phyloP scores from a whole-genome alignment of 768 basidiomycete species.

The Coprinopsis cinerea region DNA sequence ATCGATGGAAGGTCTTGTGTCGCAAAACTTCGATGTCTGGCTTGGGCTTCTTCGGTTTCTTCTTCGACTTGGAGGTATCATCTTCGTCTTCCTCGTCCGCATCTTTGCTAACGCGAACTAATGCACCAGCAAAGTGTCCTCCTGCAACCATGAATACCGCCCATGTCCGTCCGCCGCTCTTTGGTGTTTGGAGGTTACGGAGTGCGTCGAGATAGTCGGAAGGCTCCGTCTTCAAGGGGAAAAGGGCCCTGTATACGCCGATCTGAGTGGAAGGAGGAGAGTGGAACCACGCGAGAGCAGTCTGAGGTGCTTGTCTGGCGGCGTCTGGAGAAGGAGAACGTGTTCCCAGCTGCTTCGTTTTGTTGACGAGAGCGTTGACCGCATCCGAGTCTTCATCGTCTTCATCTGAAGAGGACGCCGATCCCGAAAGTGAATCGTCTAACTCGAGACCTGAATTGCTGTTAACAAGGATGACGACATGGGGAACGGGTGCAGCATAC shows the following conservation, averaged over 20 bases:
- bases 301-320: conserved; percentile 34
- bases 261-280: conserved; percentile 83
- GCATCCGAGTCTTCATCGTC: conserved; percentile 52
- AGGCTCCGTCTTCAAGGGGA: conserved; percentile 45
- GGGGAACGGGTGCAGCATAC: conserved; percentile 34
- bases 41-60: conserved; percentile 59
- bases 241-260: conserved; percentile 77
- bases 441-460: conserved; percentile 38
- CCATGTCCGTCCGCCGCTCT: conserved; percentile 67
- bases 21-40: conserved; percentile 75
- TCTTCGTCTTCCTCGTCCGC: conserved; percentile 38
- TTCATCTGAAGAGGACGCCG: conserved; percentile 66
- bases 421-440: conserved; percentile 89
- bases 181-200: conserved; percentile 52
- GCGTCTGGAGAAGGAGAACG: conserved; percentile 42
- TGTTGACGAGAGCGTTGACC: conserved; percentile 61
- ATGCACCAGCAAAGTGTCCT: conserved; percentile 94
- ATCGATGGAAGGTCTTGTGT: conserved; percentile 97
- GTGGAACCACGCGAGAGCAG: conserved; percentile 87
- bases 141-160: conserved; percentile 96
- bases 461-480: neutral
- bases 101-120: conserved; percentile 63
- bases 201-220: conserved; percentile 55
- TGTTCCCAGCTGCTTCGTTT: conserved; percentile 40
- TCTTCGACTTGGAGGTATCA: conserved; percentile 37